Conservation (phyloP, 768 basidiomycete genomes). For the Lentinula sp. region DNA sequence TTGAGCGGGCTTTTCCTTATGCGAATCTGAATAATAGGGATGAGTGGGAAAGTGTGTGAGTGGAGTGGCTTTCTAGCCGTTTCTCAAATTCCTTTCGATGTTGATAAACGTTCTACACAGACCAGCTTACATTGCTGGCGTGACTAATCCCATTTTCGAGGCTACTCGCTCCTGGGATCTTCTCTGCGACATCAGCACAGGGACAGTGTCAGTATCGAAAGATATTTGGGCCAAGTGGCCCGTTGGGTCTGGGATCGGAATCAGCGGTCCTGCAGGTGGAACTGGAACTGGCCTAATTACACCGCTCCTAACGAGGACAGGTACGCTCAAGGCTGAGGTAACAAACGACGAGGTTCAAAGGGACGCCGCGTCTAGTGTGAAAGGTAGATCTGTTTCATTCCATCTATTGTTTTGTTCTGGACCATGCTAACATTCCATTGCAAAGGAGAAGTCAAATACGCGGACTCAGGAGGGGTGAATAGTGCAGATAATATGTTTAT, state of each 20-base stretch:
- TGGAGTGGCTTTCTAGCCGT: conserved; percentile 24
- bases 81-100: not conserved
- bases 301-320: conserved; percentile 48
- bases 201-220: conserved; percentile 81
- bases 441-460: not conserved
- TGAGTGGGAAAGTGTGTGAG: conserved; percentile 86
- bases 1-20: conserved; percentile 92
- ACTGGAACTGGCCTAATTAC: conserved; percentile 8
- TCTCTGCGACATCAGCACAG: conserved; percentile 84
- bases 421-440: not conserved
- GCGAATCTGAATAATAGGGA: conserved; percentile 85
- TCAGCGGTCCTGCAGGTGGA: conserved; percentile 15
- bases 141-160: conserved; percentile 96
- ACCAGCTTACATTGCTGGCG: conserved; percentile 92
- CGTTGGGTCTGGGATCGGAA: conserved; percentile 30
- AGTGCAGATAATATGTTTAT: conserved; percentile 82
- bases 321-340: conserved; percentile 59
- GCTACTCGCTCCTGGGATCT: conserved; percentile 86
- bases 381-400: conserved; percentile 35
- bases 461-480: conserved; percentile 24
- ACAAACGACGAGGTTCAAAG: conserved; percentile 63
- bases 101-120: conserved; percentile 27
- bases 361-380: conserved; percentile 44
- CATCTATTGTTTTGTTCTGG: conserved; percentile 13
- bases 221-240: conserved; percentile 67